These are phyloP conservation scores for Trifolium repens DNA, from an alignment of 306 rosid species.

Conservation along the genomic window DNA sequence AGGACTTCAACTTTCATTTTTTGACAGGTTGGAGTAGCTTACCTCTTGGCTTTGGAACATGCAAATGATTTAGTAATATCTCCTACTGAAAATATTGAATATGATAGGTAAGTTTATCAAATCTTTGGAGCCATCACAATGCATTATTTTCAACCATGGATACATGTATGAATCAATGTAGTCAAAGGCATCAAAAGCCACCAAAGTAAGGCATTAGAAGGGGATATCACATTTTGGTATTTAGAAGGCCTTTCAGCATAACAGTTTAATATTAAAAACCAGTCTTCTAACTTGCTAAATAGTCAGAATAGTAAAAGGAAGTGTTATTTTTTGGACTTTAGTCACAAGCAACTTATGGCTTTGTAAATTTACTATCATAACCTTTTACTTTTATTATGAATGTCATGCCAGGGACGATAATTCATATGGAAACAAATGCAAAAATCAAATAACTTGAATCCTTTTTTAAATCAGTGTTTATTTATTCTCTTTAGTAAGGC, in stretches of 20 bases:
- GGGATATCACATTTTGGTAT: neutral
- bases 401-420: conserved; percentile 5
- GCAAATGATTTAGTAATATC: conserved; percentile 72
- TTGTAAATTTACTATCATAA: conserved; percentile 10
- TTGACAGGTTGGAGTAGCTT: conserved; percentile 92
- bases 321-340: neutral
- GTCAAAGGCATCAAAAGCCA: conserved; percentile 5
- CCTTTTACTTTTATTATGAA: conserved; percentile 22
- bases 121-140: conserved; percentile 33
- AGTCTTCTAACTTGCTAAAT: conserved; percentile 27
- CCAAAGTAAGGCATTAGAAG: neutral
- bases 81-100: conserved; percentile 83
- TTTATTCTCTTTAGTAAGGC: conserved; percentile 11
- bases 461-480: neutral
- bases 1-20: conserved; percentile 37
- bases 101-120: conserved; percentile 71
- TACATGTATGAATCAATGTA: conserved; percentile 26
- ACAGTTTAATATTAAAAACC: conserved; percentile 8
- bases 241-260: neutral
- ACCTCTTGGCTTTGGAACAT: conserved; percentile 84
- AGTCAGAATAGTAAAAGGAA: conserved; percentile 4
- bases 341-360: conserved; percentile 5
- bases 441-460: neutral
- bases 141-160: conserved; percentile 29
- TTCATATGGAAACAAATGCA: conserved; percentile 5